Evolutionary conservation across 140 eudicot genomes (phyloP).

Genomic region (Flaveria floridana): DNA sequence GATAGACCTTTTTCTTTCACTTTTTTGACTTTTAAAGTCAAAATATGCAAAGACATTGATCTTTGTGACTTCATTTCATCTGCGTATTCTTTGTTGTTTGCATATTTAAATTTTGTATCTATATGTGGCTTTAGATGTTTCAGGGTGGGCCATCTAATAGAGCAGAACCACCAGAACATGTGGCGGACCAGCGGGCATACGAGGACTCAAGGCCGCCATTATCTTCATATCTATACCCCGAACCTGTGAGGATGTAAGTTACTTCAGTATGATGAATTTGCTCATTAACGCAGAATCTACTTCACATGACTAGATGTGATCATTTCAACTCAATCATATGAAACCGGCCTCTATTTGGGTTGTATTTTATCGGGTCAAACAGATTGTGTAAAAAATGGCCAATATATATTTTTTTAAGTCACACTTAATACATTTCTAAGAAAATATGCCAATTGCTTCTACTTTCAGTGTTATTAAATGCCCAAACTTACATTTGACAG

Average conservation of each 20-base stretch:
- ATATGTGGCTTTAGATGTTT: slow-evolving; percentile 53
- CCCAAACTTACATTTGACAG: not conserved
- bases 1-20: not conserved
- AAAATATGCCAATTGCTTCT: not conserved
- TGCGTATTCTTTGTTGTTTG: slow-evolving; percentile 14
- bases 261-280: not conserved
- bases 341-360: not conserved
- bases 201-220: slow-evolving; percentile 65
- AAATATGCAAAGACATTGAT: not conserved
- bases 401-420: not conserved
- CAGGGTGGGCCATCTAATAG: slow-evolving; percentile 67
- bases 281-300: not conserved
- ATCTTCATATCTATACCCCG: slow-evolving; percentile 54
- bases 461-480: not conserved
- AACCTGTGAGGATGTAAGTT: slow-evolving; percentile 55
- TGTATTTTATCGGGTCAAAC: not conserved
- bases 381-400: not conserved
- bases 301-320: not conserved
- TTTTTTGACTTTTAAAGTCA: slow-evolving; percentile 3
- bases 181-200: slow-evolving; percentile 67
- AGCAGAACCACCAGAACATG: slow-evolving; percentile 58
- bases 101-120: slow-evolving; percentile 7
- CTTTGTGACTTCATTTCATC: slow-evolving; percentile 20
- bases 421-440: too few species aligned
- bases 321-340: not conserved